Evolutionary conservation across 2,329 filamentous ascomycete species (phyloP).

Genomic region (Sporothrix variecibatus): DNA sequence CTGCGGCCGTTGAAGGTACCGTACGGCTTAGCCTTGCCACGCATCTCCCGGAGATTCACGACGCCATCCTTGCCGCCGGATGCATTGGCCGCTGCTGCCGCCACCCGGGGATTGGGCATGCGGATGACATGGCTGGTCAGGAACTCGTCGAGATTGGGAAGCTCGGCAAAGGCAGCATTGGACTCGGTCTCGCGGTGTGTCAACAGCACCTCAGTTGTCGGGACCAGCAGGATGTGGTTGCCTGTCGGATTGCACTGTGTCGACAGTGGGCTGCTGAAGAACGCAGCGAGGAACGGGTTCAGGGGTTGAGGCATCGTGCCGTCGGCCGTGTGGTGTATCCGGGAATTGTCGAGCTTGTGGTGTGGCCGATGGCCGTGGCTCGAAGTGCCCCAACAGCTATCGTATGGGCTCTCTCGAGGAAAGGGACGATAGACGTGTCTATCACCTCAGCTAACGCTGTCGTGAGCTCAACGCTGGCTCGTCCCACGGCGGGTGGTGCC

Average conservation of each 20-base stretch:
- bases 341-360: background rate
- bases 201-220: conserved; percentile 87
- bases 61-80: conserved; percentile 58
- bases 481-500: conserved; percentile 25
- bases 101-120: conserved; percentile 57
- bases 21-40: conserved; percentile 92
- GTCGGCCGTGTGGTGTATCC: background rate
- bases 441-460: conserved; percentile 37
- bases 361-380: background rate
- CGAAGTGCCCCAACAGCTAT: background rate
- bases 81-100: conserved; percentile 50
- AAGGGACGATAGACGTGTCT: background rate
- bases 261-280: conserved; percentile 94
- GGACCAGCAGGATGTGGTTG: conserved; percentile 91
- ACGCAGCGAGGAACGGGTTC: conserved; percentile 97
- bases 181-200: conserved; percentile 83
- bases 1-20: conserved; percentile 90
- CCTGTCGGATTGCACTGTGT: conserved; percentile 88
- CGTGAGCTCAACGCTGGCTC: background rate
- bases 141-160: conserved; percentile 90
- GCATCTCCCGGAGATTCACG: conserved; percentile 76
- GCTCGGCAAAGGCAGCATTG: conserved; percentile 72
- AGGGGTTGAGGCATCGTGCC: conserved; percentile 57
- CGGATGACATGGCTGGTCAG: conserved; percentile 94
- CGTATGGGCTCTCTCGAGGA: background rate